Conservation (phyloP, 768 basidiomycete species). For the Candolleomyces aberdarensis region DNA sequence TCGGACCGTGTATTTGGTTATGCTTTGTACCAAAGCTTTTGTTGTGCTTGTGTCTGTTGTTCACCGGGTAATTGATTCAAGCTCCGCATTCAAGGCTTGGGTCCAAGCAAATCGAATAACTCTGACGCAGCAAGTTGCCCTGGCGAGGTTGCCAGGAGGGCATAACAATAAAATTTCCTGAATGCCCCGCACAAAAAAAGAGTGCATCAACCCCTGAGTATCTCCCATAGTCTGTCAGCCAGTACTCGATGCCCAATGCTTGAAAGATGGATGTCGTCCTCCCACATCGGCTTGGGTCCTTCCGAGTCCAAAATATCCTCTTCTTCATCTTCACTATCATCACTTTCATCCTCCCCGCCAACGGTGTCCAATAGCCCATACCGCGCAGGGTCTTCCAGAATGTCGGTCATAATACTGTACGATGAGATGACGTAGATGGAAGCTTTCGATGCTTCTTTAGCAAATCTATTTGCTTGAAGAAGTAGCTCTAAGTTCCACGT, state of each 20-base stretch:
- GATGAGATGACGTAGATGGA: conserved; percentile 1
- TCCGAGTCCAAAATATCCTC: background rate
- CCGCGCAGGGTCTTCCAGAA: conserved; percentile 1
- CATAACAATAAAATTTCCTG: too few relatives aligned
- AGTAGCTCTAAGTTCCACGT: conserved; percentile 1
- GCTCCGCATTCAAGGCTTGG: too few relatives aligned
- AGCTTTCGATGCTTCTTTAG: background rate
- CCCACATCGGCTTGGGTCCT: background rate
- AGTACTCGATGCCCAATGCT: background rate
- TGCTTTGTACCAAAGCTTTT: background rate
- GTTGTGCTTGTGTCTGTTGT: background rate
- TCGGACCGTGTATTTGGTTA: background rate
- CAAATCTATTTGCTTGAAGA: background rate
- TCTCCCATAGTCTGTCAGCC: conserved; percentile 7
- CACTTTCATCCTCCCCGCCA: background rate
- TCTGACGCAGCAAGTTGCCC: too few relatives aligned
- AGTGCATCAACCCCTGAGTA: conserved; percentile 7
- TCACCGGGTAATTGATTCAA: background rate
- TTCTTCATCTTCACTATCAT: background rate
- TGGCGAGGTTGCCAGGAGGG: too few relatives aligned
- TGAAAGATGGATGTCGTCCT: conserved; percentile 3
- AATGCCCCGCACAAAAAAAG: too few relatives aligned
- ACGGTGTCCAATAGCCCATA: background rate
- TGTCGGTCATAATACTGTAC: conserved; percentile 1
- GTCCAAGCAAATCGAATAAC: too few relatives aligned